Percentiles rank a stretch among this genome's conserved stretches.
Evolutionary conservation across 2,329 filamentous ascomycete genomes (phyloP).

Genomic region (Raffaelea albimanens): DNA sequence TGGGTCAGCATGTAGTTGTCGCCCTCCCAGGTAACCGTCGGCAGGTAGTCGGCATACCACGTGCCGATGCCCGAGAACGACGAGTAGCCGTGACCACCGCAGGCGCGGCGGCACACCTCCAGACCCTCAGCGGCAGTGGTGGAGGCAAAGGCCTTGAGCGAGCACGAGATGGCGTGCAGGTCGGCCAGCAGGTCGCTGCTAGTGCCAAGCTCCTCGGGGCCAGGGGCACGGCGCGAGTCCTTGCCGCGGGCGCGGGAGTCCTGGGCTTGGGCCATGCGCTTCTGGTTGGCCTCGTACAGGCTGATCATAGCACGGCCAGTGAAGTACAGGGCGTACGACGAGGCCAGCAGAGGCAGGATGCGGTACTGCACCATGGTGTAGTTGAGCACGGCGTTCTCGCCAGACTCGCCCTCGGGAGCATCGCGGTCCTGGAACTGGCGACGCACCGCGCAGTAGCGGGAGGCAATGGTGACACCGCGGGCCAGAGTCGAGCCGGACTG

Average conservation of each 20-base stretch:
- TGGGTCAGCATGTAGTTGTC: conserved; percentile 80
- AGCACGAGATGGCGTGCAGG: conserved; percentile 67
- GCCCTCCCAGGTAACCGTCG: conserved; percentile 62
- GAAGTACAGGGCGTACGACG: conserved; percentile 71
- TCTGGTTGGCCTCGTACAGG: conserved; percentile 64
- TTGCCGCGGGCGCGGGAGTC: conserved; percentile 43
- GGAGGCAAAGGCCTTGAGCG: conserved; percentile 63
- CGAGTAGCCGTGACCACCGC: conserved; percentile 69
- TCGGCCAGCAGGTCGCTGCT: conserved; percentile 44
- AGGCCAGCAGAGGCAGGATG: conserved; percentile 60
- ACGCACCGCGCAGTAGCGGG: conserved; percentile 62
- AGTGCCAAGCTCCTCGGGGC: conserved; percentile 2
- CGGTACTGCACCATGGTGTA: conserved; percentile 75
- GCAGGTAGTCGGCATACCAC: conserved; percentile 68
- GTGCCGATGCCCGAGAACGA: conserved; percentile 67
- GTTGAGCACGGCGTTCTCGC: conserved; percentile 68
- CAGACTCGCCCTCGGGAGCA: conserved; percentile 50
- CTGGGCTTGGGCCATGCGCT: conserved; percentile 45
- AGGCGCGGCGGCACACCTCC: conserved; percentile 65
- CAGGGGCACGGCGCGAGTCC: background rate
- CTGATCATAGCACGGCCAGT: conserved; percentile 69
- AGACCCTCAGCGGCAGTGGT: conserved; percentile 66
- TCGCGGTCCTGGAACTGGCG: conserved; percentile 62
- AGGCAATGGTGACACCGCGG: conserved; percentile 68
- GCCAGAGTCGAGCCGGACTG: conserved; percentile 64